These are phyloP conservation scores for Pythium insidiosum DNA, from an alignment of 352 stramenopile genomes.

Conservation along the genomic window DNA sequence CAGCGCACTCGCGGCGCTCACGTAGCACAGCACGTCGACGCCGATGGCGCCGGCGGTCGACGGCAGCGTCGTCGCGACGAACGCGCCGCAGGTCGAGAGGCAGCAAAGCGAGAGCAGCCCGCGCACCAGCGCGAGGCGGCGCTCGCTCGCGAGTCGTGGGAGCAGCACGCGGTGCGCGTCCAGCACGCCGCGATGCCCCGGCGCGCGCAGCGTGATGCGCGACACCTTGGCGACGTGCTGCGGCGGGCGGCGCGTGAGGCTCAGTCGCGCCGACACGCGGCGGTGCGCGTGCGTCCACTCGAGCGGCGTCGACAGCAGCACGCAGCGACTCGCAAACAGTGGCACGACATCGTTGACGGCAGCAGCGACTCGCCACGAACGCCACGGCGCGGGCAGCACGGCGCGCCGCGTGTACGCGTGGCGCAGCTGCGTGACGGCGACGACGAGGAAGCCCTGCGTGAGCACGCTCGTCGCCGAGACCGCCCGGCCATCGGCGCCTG, in stretches of 20 bases:
- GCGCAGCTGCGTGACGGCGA: neutral
- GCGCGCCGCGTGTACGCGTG: constrained; percentile 4
- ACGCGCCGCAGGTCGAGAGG: neutral
- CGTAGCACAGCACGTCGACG: neutral
- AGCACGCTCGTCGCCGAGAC: neutral
- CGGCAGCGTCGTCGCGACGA: neutral
- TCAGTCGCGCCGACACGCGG: neutral
- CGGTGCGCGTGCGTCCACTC: neutral
- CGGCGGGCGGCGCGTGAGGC: constrained; percentile 1
- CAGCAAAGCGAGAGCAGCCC: neutral
- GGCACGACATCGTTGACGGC: neutral
- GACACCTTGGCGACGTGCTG: constrained; percentile 2
- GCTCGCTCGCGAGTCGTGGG: neutral
- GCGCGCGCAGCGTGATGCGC: neutral
- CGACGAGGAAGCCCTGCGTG: neutral
- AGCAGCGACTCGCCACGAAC: neutral
- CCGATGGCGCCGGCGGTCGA: neutral
- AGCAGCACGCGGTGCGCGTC: neutral
- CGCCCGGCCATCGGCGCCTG: too few species aligned
- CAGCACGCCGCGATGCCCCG: too few species aligned
- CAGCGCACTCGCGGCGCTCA: neutral
- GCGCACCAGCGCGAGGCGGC: neutral
- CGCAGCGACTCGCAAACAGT: too few species aligned
- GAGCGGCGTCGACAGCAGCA: too few species aligned
- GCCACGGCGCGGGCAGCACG: neutral